Base-by-base conservation (phyloP, 345 rosid species). In the Streptanthus diversifolius region DNA sequence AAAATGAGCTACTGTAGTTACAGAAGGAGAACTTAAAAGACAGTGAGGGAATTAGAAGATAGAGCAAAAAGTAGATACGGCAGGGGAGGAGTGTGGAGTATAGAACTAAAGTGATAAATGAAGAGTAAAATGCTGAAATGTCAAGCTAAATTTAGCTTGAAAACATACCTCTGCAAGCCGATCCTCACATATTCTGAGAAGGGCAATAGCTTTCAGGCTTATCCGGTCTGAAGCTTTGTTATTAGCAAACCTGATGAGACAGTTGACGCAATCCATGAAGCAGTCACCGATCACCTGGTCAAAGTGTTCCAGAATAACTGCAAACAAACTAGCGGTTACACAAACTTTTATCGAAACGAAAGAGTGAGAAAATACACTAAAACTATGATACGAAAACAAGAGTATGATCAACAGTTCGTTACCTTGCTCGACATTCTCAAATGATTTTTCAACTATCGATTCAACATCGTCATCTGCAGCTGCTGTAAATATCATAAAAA, bases 171-270 rank as follows among this genome's bases (percentile, higher is more conserved):
- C 99, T 44, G 99, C 99, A 47, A 95, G 85, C 71, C 98, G 98
- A 82, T 95, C 98, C 83, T 95, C 99, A 80, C 99, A 91, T 80
- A 95, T 91, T 32, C 97, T 91, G 71, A 95, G 93, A 60, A 95
- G 98, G 63, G 99, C 99, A 84, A 95, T 87, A 59, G 99, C 99
- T 88, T 95, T 95, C 84, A 91, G 82, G 81, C 99, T 91, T 83
- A 91, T 95, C 19, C 93, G 88, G 68, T 85, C 90, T 59, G 99
- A 95, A 68, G 80, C 84, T 82, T 90, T 91, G 68, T 95, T 95
- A 77, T 91, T 95, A 68, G 98, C 90, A 83, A 95, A 95, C 72
- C 98, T 85, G 73, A 95, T 95, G 70, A 95, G 97, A 83, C 98
- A 90, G 84, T 95, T 95, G 75, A 91, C 98, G 8, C 98, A 91